These are phyloP conservation scores for Omphalotus guepiniiformis DNA, from an alignment of 768 basidiomycete species.

Conservation along the genomic window DNA sequence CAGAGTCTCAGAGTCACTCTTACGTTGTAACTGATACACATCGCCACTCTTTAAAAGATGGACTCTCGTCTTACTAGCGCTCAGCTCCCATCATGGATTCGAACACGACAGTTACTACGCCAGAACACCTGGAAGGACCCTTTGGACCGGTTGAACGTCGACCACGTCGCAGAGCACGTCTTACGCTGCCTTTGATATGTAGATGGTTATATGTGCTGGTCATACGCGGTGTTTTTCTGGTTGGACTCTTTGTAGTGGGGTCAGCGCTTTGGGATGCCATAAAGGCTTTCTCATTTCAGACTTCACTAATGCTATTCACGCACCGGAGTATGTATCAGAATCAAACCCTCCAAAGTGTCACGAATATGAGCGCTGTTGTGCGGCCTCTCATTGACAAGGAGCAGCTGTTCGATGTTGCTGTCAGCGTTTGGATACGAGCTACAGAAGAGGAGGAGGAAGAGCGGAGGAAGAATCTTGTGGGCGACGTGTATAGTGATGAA, in stretches of 20 bases:
- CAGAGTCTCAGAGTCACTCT: too few species aligned
- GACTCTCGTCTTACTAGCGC: too few species aligned
- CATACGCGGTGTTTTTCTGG: neutral
- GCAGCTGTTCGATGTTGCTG: conserved; percentile 24
- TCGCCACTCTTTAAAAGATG: too few species aligned
- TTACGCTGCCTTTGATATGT: neutral
- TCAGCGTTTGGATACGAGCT: conserved; percentile 22
- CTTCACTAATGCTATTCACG: neutral
- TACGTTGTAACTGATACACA: too few species aligned
- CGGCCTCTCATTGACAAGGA: conserved; percentile 19
- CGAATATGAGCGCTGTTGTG: neutral
- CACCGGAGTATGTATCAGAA: conserved; percentile 2
- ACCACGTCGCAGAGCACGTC: neutral
- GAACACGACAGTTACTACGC: too few species aligned
- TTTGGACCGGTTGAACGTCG: too few species aligned
- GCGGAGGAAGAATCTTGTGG: neutral
- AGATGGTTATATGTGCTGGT: neutral
- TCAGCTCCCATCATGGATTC: too few species aligned
- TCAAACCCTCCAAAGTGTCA: neutral
- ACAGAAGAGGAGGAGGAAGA: conserved; percentile 14
- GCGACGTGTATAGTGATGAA: neutral
- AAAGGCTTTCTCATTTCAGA: neutral
- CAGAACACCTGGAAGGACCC: too few species aligned
- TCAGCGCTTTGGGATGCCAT: neutral
- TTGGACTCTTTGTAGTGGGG: neutral